Conservation (phyloP, 306 rosid genomes). For the Nissolia schottii region DNA sequence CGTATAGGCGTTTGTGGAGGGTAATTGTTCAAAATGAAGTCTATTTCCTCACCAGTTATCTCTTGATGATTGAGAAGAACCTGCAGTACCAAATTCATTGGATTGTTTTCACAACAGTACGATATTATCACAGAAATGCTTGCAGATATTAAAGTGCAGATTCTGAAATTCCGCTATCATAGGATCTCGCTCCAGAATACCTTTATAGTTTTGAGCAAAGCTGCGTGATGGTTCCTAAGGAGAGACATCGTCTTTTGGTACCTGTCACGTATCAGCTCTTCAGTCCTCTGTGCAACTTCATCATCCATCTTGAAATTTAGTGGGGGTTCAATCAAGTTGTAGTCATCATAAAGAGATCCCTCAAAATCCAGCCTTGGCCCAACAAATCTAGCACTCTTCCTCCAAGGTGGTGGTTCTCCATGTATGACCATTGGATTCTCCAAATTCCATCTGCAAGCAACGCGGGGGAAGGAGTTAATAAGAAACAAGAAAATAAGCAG, state of each 20-base stretch:
- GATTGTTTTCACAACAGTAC: not conserved
- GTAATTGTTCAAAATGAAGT: constrained; percentile 67
- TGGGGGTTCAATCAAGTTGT: constrained; percentile 67
- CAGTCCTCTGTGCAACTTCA: constrained; percentile 69
- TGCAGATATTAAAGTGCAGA: not conserved
- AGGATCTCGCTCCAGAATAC: constrained; percentile 38
- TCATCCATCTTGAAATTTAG: constrained; percentile 84
- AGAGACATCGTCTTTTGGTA: constrained; percentile 62
- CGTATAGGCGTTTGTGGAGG: constrained; percentile 75
- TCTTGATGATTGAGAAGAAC: constrained; percentile 76
- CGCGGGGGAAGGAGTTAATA: constrained; percentile 13
- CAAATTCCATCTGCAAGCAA: constrained; percentile 77
- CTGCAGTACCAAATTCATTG: constrained; percentile 42
- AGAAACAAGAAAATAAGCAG: constrained; percentile 6
- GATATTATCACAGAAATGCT: not conserved
- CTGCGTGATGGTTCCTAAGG: constrained; percentile 79
- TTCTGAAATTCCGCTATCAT: not conserved
- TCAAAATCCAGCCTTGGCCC: constrained; percentile 96
- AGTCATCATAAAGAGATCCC: constrained; percentile 85
- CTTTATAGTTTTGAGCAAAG: constrained; percentile 78
- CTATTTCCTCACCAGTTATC: constrained; percentile 73
- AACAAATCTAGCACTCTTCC: constrained; percentile 59
- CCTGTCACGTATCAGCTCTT: constrained; percentile 62
- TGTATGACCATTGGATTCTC: constrained; percentile 92
- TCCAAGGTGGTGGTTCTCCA: constrained; percentile 97